Conservation (phyloP, 2,329 filamentous ascomycete species). For the Drechslerella coelobrocha region DNA sequence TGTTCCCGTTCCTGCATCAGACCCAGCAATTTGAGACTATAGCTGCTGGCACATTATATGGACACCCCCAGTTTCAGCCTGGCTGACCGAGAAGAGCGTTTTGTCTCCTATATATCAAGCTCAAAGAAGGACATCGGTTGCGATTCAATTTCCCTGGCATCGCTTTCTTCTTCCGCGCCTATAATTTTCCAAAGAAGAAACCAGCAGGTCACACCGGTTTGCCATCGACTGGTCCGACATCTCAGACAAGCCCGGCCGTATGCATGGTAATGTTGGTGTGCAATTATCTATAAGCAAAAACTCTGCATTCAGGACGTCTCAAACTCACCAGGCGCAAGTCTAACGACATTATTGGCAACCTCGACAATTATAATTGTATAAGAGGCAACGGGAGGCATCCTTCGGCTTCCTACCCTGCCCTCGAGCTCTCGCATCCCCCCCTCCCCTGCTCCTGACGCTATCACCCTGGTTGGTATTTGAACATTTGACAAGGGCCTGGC, state of each 20-base stretch:
- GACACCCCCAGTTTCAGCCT: slow-evolving; percentile 43
- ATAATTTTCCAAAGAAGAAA: neutral
- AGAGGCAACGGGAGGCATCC: slow-evolving; percentile 17
- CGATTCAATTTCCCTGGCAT: neutral
- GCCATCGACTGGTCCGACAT: neutral
- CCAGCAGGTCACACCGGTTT: neutral
- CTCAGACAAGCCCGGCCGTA: too few species aligned
- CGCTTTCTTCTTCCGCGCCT: neutral
- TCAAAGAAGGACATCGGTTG: neutral
- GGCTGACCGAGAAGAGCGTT: slow-evolving; percentile 13
- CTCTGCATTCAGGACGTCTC: neutral
- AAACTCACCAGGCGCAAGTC: too few species aligned
- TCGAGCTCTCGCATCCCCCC: slow-evolving; percentile 33
- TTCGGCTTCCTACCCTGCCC: slow-evolving; percentile 48
- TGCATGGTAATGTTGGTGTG: neutral
- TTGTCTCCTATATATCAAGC: slow-evolving; percentile 3
- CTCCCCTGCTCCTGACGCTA: slow-evolving; percentile 49
- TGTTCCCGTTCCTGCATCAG: slow-evolving; percentile 44
- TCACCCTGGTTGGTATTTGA: slow-evolving; percentile 47
- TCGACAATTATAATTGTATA: too few species aligned
- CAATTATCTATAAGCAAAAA: neutral
- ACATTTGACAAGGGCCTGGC: slow-evolving; percentile 47
- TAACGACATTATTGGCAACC: too few species aligned
- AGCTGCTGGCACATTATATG: neutral
- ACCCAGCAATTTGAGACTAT: slow-evolving; percentile 29